These are phyloP conservation scores for Diutina scorzettiae DNA, from an alignment of 1,139 yeast species.

Conservation along the genomic window DNA sequence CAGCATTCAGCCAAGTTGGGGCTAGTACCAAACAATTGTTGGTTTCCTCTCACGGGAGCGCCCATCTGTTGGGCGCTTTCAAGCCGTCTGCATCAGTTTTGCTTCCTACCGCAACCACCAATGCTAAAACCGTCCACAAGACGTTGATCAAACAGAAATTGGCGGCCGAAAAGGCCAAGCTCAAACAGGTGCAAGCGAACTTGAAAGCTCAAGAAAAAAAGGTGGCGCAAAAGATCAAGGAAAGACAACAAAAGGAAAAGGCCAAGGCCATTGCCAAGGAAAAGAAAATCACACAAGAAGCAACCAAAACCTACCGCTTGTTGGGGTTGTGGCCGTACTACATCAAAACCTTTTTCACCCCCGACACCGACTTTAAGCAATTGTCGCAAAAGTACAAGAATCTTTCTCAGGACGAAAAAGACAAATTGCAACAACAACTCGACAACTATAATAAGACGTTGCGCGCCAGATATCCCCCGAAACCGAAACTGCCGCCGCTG, in stretches of 20 bases:
- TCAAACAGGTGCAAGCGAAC: conserved; percentile 7
- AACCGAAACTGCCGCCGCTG: conserved; percentile 20
- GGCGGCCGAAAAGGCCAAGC: conserved; percentile 6
- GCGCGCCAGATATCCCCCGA: conserved; percentile 18
- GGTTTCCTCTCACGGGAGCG: too few relatives aligned
- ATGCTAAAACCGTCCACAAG: background rate
- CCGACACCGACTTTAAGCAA: conserved; percentile 11
- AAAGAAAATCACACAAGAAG: conserved; percentile 14
- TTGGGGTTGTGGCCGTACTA: conserved; percentile 20
- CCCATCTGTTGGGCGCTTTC: too few relatives aligned
- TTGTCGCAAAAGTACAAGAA: conserved; percentile 15
- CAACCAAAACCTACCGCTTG: conserved; percentile 18
- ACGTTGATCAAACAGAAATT: background rate
- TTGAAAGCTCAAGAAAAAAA: conserved; percentile 8
- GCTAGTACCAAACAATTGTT: too few relatives aligned
- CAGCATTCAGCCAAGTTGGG: too few relatives aligned
- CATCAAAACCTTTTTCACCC: conserved; percentile 14
- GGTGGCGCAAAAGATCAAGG: conserved; percentile 13
- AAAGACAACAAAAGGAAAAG: conserved; percentile 8
- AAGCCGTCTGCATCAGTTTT: background rate
- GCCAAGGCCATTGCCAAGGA: conserved; percentile 9
- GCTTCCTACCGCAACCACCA: background rate
- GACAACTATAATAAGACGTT: conserved; percentile 19
- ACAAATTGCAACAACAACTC: conserved; percentile 15
- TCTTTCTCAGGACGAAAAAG: conserved; percentile 19